Evolutionary conservation across 2,329 filamentous ascomycete species (phyloP).

Genomic region (Zymoseptoria crescenta): DNA sequence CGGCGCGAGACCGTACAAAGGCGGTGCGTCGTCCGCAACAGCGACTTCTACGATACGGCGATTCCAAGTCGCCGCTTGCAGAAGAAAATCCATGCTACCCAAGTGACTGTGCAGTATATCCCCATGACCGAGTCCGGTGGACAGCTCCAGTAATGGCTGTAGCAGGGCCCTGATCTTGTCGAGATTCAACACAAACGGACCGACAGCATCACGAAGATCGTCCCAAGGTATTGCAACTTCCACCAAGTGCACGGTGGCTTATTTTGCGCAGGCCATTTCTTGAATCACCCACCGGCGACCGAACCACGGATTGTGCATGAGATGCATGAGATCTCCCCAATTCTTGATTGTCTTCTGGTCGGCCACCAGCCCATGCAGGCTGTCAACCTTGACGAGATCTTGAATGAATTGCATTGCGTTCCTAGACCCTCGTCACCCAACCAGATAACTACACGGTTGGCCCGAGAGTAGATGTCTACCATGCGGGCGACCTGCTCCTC

Average conservation of each 20-base stretch:
- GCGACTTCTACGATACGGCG: conserved; percentile 1
- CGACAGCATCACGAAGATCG: conserved; percentile 7
- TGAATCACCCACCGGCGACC: conserved; percentile 13
- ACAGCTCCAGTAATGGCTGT: not conserved
- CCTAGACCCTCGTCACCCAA: conserved; percentile 4
- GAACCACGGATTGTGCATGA: conserved; percentile 10
- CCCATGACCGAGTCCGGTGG: not conserved
- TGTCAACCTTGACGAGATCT: not conserved
- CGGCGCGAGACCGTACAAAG: conserved; percentile 1
- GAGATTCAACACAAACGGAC: conserved; percentile 1
- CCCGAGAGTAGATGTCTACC: conserved; percentile 10
- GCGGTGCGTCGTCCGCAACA: not conserved
- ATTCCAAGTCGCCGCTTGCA: conserved; percentile 6
- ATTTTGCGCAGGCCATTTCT: conserved; percentile 7
- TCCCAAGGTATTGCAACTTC: conserved; percentile 4
- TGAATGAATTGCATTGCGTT: conserved; percentile 3
- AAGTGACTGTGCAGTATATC: not conserved
- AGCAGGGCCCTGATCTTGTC: conserved; percentile 3
- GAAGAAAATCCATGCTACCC: not conserved
- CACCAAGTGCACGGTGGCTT: conserved; percentile 6
- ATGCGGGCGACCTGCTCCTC: conserved; percentile 12
- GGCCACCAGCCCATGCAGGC: not conserved
- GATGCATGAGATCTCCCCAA: conserved; percentile 4
- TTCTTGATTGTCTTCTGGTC: not conserved
- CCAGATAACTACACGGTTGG: conserved; percentile 8